A percentile compares a stretch with the other conserved stretches of the same genome.
These are phyloP conservation scores for Gossypium bickii DNA, from an alignment of 345 rosid genomes.

Conservation along the genomic window DNA sequence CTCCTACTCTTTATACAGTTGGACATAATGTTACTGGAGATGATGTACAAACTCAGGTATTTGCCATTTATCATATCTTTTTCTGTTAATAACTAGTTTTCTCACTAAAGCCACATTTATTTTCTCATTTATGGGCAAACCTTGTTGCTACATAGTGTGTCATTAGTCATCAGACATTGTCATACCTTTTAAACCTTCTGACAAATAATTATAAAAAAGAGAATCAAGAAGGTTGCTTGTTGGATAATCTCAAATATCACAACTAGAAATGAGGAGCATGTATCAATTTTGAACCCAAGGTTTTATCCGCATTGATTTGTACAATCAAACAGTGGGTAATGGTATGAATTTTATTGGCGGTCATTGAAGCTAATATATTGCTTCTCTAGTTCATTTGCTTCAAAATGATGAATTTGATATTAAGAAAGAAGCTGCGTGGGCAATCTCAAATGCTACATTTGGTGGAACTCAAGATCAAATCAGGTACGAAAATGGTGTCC, in stretches of 20 bases:
- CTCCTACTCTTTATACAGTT: constrained; percentile 81
- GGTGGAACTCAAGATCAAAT: constrained; percentile 81
- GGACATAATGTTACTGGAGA: constrained; percentile 90
- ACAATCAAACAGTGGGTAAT: not conserved
- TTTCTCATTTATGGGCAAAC: constrained; percentile 5
- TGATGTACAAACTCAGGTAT: constrained; percentile 70
- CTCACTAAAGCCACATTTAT: too few relatives aligned
- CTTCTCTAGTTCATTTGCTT: constrained; percentile 39
- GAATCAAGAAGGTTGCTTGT: too few relatives aligned
- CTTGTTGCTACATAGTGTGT: too few relatives aligned
- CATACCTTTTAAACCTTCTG: too few relatives aligned
- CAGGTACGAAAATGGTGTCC: constrained; percentile 36
- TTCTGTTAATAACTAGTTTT: too few relatives aligned
- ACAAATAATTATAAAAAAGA: too few relatives aligned
- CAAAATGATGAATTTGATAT: constrained; percentile 78
- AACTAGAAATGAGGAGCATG: constrained; percentile 72
- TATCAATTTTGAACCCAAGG: not conserved
- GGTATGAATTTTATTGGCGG: constrained; percentile 33
- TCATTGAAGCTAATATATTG: constrained; percentile 58
- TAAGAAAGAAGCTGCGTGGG: constrained; percentile 91
- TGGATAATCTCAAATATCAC: too few relatives aligned
- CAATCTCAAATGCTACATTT: constrained; percentile 74
- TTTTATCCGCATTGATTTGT: not conserved
- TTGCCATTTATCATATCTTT: not conserved
- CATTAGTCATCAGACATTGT: too few relatives aligned